Conservation (phyloP, 2,329 filamentous ascomycete genomes). For the Trichoderma sp. region DNA sequence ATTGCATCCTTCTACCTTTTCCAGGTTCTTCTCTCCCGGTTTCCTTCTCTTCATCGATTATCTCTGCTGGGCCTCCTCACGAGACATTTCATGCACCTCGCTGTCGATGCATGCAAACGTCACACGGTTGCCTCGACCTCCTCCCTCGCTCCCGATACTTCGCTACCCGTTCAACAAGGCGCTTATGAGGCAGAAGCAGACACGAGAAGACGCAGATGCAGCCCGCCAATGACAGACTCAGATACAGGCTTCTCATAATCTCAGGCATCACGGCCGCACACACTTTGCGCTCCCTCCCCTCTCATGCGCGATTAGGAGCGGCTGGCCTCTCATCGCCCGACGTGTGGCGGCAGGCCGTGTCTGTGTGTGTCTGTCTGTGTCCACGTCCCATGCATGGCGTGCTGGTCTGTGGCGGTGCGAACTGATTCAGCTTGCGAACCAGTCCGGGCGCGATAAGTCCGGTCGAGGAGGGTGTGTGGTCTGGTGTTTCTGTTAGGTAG, state of each 20-base stretch:
- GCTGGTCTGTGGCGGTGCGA: constrained; percentile 22
- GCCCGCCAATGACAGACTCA: not conserved
- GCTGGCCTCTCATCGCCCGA: constrained; percentile 17
- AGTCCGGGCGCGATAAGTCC: constrained; percentile 10
- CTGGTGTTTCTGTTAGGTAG: not conserved
- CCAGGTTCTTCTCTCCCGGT: not conserved
- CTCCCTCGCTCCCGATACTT: not conserved
- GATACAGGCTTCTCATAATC: not conserved
- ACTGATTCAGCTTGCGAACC: constrained; percentile 7
- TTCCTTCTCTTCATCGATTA: not conserved
- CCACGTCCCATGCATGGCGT: not conserved
- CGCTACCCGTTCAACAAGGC: not conserved
- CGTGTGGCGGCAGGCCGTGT: constrained; percentile 8
- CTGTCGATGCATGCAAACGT: constrained; percentile 17
- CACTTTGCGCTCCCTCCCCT: not conserved
- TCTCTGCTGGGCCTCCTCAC: not conserved
- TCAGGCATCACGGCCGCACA: not conserved
- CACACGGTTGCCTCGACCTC: constrained; percentile 5
- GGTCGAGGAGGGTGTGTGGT: not conserved
- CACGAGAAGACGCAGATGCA: not conserved
- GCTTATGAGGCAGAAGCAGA: not conserved
- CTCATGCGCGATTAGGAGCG: constrained; percentile 8
- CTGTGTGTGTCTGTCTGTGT: too few species aligned
- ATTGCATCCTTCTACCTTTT: not conserved
- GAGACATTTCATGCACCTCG: not conserved